A percentile compares a stretch with the other conserved stretches of the same genome.
These are phyloP conservation scores for Sanghuangporus weigelae DNA, from an alignment of 1,284 basidiomycete genomes.

Conservation along the genomic window DNA sequence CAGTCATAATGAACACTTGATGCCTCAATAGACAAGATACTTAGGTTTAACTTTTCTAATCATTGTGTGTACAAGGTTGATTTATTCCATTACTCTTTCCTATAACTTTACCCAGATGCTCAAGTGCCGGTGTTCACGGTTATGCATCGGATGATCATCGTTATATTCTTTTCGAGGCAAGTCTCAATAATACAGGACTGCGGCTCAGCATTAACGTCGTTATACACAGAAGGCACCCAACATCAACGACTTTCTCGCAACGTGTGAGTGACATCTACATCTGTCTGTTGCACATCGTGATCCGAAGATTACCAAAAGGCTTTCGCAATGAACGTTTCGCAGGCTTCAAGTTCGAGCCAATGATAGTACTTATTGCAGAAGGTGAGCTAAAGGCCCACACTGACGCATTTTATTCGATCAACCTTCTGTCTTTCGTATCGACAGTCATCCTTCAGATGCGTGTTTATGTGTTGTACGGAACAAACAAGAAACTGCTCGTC, in stretches of 20 bases:
- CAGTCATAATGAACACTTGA: neutral
- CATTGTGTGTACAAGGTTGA: neutral
- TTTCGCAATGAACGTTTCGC: neutral
- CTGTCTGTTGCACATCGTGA: neutral
- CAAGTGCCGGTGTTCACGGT: neutral
- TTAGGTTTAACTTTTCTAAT: neutral
- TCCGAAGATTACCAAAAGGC: neutral
- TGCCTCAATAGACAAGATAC: neutral
- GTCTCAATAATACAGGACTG: neutral
- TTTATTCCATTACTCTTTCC: neutral
- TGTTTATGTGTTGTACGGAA: neutral
- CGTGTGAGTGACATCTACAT: neutral
- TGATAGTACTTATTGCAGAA: neutral
- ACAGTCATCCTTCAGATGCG: slow-evolving; percentile 1
- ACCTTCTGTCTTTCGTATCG: neutral
- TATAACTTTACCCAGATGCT: neutral
- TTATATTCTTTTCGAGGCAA: neutral
- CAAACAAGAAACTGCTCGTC: neutral
- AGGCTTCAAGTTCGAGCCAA: neutral
- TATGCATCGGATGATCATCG: neutral
- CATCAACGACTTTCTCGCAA: neutral
- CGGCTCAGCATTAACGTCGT: neutral
- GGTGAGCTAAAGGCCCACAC: neutral
- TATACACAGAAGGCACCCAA: neutral
- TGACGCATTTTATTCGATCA: neutral